Evolutionary conservation across 1,284 basidiomycete genomes (phyloP), one percentile per base, ranked within the genome.

Genomic region (Microbotryum intermedium): DNA sequence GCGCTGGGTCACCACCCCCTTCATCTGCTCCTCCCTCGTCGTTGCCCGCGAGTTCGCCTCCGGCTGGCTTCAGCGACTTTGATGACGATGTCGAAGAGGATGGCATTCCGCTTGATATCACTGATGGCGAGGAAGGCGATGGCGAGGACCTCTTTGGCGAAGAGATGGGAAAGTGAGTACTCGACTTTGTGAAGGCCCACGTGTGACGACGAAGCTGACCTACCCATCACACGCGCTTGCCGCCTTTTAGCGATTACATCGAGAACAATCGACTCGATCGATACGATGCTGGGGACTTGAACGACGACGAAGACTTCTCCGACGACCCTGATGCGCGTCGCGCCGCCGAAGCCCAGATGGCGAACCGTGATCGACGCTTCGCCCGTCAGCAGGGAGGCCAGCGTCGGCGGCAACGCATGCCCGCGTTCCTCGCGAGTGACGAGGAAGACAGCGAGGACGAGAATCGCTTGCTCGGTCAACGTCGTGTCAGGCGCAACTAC

Each of bases 91-190:
- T 84, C 25, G 86, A 91, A 60, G 84, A 81, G 0, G 63, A 60
- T 43, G 52, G 58, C 28, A 48, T 59, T 20, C 56, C 55, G 0
- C 30, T 61, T 1, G 66, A 61, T 25, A 64, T 23, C 4, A 50
- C 39, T 7, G 58, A 68, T 26, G 66, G 60, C 6, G 89, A 74
- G 34, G 77, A 77, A 28, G 76, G 73, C 23, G 89, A 92, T 26
- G 91, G 90, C 42, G 93, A 95, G 74, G 93, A 98, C 77, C 82
- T 98, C 28, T 97, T 94, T 76, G 89, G 82, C 49, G 86, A 94
- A 18, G 81, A 80, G 46, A 75, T 82, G 72, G 77, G 90, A 66
- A 84, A 83, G 90, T 93, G 70, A 72, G 85, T 80, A 44, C 46
- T 48, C 10, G 64, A 46, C 39, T 39, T 26, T n/a, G 26, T 26